A percentile compares a stretch with the other conserved stretches of the same genome.
phyloP scores from a whole-genome alignment of 306 rosid genomes.

The Vachellia pachyceras region DNA sequence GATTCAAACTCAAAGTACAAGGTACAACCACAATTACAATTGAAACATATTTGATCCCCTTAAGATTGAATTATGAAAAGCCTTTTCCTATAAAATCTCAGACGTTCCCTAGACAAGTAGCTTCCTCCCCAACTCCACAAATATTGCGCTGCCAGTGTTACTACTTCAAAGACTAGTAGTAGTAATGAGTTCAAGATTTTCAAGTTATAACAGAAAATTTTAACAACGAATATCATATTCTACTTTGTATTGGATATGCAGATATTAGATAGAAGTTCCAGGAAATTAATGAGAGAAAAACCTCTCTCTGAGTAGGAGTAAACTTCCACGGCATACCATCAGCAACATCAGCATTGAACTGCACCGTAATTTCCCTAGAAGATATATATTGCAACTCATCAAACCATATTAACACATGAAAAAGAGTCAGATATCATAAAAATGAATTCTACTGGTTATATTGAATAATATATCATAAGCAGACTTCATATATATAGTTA shows the following conservation, averaged over 20 bases:
- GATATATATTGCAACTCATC: slow-evolving; percentile 21
- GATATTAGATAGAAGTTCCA: slow-evolving; percentile 15
- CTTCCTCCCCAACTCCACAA: background rate
- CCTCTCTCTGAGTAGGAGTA: slow-evolving; percentile 96
- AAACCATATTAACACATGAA: slow-evolving; percentile 18
- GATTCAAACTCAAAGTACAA: slow-evolving; percentile 26
- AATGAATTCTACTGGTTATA: slow-evolving; percentile 18
- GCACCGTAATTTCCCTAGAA: slow-evolving; percentile 93
- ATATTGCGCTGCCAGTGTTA: slow-evolving; percentile 14
- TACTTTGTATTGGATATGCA: slow-evolving; percentile 17
- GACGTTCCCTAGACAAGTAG: slow-evolving; percentile 2
- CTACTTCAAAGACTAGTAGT: background rate
- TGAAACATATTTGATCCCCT: slow-evolving; percentile 9
- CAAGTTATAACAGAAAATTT: slow-evolving; percentile 4
- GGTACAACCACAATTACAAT: background rate
- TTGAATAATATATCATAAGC: slow-evolving; percentile 8
- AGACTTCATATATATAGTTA: background rate
- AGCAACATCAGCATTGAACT: slow-evolving; percentile 95
- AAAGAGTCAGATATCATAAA: slow-evolving; percentile 5
- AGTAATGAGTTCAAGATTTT: slow-evolving; percentile 18
- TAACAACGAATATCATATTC: slow-evolving; percentile 12
- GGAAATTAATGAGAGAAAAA: slow-evolving; percentile 37
- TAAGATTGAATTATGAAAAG: slow-evolving; percentile 31
- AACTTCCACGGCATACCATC: slow-evolving; percentile 98
- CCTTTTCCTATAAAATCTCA: slow-evolving; percentile 8